A percentile compares a stretch with the other conserved stretches of the same genome.
Evolutionary conservation across 2,329 filamentous ascomycete genomes (phyloP).

Genomic region (Xenosphaeropsis pyriputrescens): DNA sequence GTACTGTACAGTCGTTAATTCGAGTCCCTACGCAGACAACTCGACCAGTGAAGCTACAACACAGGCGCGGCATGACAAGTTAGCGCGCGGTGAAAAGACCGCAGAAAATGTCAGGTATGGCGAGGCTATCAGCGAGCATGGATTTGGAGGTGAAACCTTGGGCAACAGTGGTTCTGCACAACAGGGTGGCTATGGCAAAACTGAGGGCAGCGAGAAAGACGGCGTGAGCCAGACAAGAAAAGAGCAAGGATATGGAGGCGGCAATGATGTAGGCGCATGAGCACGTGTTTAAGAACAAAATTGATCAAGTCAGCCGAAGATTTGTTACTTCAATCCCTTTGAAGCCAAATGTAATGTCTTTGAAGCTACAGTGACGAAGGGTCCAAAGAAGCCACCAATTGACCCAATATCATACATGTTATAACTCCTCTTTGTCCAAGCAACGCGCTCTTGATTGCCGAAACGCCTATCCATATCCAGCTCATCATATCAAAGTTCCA

Average conservation of each 20-base stretch:
- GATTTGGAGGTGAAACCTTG: conserved; percentile 36
- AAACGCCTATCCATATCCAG: too few relatives aligned
- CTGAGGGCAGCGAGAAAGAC: conserved; percentile 17
- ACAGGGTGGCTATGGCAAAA: conserved; percentile 21
- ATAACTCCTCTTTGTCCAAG: too few relatives aligned
- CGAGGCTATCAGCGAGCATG: conserved; percentile 37
- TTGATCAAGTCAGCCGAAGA: background rate
- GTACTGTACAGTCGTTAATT: too few relatives aligned
- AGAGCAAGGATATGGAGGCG: conserved; percentile 36
- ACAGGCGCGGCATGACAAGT: conserved; percentile 17
- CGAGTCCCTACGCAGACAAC: too few relatives aligned
- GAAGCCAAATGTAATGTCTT: background rate
- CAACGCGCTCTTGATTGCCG: too few relatives aligned
- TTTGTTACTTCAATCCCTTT: background rate
- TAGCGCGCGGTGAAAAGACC: conserved; percentile 24
- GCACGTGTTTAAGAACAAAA: background rate
- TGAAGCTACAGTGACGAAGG: too few relatives aligned
- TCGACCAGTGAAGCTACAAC: conserved; percentile 1
- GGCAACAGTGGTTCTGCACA: conserved; percentile 20
- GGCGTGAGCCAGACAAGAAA: conserved; percentile 25
- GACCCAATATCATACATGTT: too few relatives aligned
- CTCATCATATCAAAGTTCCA: conserved; percentile 40
- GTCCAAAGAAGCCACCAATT: too few relatives aligned
- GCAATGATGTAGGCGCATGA: conserved; percentile 38
- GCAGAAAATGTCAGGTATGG: conserved; percentile 39